A percentile compares a stretch with the other conserved stretches of the same genome.
Conservation (phyloP, 2,329 filamentous ascomycete genomes). For the Penicillium sp. region DNA sequence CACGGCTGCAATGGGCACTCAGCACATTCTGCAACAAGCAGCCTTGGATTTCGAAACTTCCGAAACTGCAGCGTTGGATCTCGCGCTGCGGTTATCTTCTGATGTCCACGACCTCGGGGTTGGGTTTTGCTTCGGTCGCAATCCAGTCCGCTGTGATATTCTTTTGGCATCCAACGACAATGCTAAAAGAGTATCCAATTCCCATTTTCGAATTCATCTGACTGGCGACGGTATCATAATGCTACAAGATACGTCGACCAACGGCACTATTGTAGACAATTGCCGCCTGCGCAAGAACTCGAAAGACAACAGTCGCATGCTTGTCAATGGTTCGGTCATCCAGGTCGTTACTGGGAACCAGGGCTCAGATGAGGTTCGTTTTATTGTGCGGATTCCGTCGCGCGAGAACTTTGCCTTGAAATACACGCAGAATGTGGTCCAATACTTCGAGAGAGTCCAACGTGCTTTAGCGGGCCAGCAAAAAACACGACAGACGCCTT, state of each 20-base stretch:
- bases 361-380: conserved; percentile 65
- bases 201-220: conserved; percentile 92
- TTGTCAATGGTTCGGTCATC: conserved; percentile 72
- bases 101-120: conserved; percentile 64
- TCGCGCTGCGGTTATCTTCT: conserved; percentile 79
- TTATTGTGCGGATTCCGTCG: conserved; percentile 81
- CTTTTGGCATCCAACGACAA: conserved; percentile 68
- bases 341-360: conserved; percentile 59
- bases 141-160: conserved; percentile 69
- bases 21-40: conserved; percentile 61
- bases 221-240: conserved; percentile 85
- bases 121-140: conserved; percentile 88
- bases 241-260: conserved; percentile 93
- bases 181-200: conserved; percentile 77
- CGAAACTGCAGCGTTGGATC: conserved; percentile 51
- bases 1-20: conserved; percentile 53
- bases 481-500: conserved; percentile 23
- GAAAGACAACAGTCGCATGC: conserved; percentile 59
- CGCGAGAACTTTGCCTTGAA: conserved; percentile 67
- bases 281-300: conserved; percentile 60
- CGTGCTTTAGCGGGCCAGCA: conserved; percentile 23
- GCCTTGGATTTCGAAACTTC: conserved; percentile 43
- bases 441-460: conserved; percentile 57
- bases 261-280: conserved; percentile 85
- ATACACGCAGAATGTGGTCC: conserved; percentile 68